Evolutionary conservation across 1,284 basidiomycete species (phyloP).

Genomic region (Cerrena zonata): DNA sequence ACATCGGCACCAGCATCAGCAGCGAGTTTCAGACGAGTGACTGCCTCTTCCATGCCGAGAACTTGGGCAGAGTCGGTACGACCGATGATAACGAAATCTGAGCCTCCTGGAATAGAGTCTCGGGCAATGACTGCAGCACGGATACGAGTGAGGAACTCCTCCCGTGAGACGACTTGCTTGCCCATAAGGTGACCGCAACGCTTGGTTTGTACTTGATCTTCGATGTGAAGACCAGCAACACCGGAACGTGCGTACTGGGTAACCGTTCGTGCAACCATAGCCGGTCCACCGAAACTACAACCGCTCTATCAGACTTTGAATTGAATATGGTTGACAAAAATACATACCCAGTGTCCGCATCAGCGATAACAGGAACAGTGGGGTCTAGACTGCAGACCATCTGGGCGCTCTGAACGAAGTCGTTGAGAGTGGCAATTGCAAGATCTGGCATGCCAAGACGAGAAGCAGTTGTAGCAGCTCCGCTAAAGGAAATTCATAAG

Average conservation of each 20-base stretch:
- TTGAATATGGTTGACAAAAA: neutral
- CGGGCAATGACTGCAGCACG: slow-evolving; percentile 71
- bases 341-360: slow-evolving; percentile 69
- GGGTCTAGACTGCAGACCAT: slow-evolving; percentile 67
- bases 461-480: slow-evolving; percentile 73
- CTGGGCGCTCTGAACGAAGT: slow-evolving; percentile 60
- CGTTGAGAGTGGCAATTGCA: slow-evolving; percentile 75
- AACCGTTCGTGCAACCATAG: slow-evolving; percentile 73
- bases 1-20: slow-evolving; percentile 75
- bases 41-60: slow-evolving; percentile 75
- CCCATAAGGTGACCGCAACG: slow-evolving; percentile 78
- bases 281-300: slow-evolving; percentile 66
- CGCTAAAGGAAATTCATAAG: slow-evolving; percentile 29
- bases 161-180: slow-evolving; percentile 73
- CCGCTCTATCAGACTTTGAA: neutral
- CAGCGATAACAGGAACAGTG: slow-evolving; percentile 67
- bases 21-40: slow-evolving; percentile 64
- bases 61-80: slow-evolving; percentile 80
- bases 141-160: slow-evolving; percentile 72
- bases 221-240: slow-evolving; percentile 74
- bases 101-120: slow-evolving; percentile 63
- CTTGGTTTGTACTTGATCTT: slow-evolving; percentile 80
- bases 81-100: slow-evolving; percentile 77
- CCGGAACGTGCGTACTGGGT: slow-evolving; percentile 66
- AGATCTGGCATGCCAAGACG: slow-evolving; percentile 74